A percentile compares a stretch with the other conserved stretches of the same genome.
phyloP scores from a whole-genome alignment of 208 protist species.

The Leishmania turanica region DNA sequence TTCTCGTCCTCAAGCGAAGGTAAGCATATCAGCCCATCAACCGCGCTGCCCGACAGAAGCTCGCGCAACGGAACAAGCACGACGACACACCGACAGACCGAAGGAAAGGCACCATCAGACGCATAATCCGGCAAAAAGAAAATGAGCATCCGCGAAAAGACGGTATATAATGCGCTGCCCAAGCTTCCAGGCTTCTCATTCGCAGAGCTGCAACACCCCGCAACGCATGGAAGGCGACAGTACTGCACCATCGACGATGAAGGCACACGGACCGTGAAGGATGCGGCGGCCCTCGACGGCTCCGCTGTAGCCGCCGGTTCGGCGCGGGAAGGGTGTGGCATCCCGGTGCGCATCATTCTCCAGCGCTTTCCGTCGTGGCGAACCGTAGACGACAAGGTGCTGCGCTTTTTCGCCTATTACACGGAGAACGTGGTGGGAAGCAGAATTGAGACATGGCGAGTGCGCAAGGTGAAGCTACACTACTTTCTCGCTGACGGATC shows the following conservation, averaged over 20 bases:
- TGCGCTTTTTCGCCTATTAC: constrained; percentile 97
- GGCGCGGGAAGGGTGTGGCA: constrained; percentile 54
- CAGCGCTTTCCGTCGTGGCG: constrained; percentile 86
- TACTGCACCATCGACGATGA: constrained; percentile 55
- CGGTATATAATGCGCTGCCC: constrained; percentile 85
- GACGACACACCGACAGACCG: not conserved
- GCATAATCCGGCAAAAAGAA: not conserved
- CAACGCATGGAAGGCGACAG: constrained; percentile 42
- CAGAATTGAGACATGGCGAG: constrained; percentile 79
- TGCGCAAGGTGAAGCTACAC: constrained; percentile 93
- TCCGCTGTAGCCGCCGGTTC: constrained; percentile 1
- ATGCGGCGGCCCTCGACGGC: constrained; percentile 5
- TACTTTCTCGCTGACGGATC: constrained; percentile 96
- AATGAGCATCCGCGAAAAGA: constrained; percentile 53
- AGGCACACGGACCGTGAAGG: constrained; percentile 55
- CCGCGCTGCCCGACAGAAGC: not conserved
- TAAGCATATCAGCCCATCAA: not conserved
- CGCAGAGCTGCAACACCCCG: constrained; percentile 64
- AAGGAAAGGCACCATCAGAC: not conserved
- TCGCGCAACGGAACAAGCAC: not conserved
- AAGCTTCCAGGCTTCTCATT: constrained; percentile 87
- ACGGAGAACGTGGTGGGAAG: constrained; percentile 94
- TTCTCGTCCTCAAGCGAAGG: not conserved
- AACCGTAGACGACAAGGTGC: constrained; percentile 93
- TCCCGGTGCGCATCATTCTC: constrained; percentile 68